Base-by-base conservation (phyloP, 768 basidiomycete species). In the Chalciporus piperatus region DNA sequence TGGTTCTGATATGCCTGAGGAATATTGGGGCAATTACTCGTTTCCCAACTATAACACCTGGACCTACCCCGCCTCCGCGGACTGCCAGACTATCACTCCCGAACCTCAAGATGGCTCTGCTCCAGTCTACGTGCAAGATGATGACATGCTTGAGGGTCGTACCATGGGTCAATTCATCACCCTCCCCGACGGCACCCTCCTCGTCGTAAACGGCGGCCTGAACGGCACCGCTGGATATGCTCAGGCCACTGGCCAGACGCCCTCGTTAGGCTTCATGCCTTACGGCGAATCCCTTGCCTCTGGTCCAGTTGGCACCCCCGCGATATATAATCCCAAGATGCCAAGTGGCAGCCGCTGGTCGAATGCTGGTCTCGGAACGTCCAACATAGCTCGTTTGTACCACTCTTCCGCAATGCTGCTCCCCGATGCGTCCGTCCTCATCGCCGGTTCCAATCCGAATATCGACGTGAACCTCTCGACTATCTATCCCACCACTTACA, bases 381-480 rank as follows among this genome's bases (percentile, higher is more conserved):
- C 89, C 2, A 74, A 63, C 19, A 85, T 94, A 54, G 74, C 93
- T 45, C 83, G 95, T 53, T 73, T 98, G 63, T 98, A 98, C 72
- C 95, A 98, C 70, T 96, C 93, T 2, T 83, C 84, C 2, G 94
- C 93, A 16, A 78, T 95, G 11, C 80, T 98, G 39, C 83, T 98
- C 27, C 87, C 92, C 19, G 93, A 89, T 55, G 90, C 81, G 0
- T 89, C 89, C 2, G 84, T 98, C 41, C 70, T 97, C 39, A 80
- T 96, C 56, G 92, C 91, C 39, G 96, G 96, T 11, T 93, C 90
- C 27, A 98, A 98, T 72, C 94, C 95, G 14, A 96, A 95, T 66
- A 77, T 90, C 42, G 94, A 98, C 61, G 85, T 87, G 57, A 91
- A 89, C 61, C 50, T 70, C 33, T 70, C 74, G 33, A 79, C 86